Conservation (phyloP, 2,329 filamentous ascomycete species). For the Geosmithia flava region DNA sequence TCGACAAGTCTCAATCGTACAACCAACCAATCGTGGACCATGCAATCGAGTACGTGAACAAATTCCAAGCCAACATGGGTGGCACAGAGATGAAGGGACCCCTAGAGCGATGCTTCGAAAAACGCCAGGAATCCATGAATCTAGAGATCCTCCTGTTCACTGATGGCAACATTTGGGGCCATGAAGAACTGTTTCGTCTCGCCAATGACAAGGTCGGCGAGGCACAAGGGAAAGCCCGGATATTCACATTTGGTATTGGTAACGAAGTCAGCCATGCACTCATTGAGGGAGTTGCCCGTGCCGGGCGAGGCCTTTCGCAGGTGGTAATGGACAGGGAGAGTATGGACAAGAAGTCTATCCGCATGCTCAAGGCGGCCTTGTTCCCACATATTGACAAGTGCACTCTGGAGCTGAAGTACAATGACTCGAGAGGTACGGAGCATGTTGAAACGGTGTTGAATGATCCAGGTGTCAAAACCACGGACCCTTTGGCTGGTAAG, state of each 20-base stretch:
- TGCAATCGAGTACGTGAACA: conserved; percentile 27
- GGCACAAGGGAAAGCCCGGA: conserved; percentile 29
- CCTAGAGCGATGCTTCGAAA: conserved; percentile 27
- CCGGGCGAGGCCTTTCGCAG: conserved; percentile 48
- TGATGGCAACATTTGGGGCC: conserved; percentile 41
- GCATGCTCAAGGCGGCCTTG: conserved; percentile 62
- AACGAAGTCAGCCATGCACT: conserved; percentile 34
- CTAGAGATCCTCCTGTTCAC: conserved; percentile 44
- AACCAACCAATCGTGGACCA: conserved; percentile 26
- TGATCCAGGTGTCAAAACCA: no score
- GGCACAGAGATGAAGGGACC: conserved; percentile 40
- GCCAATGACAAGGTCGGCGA: conserved; percentile 25
- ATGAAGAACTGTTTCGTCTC: conserved; percentile 28
- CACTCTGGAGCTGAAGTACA: conserved; percentile 49
- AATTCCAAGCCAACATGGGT: conserved; percentile 29
- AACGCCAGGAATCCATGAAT: conserved; percentile 29
- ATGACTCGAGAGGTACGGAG: conserved; percentile 36
- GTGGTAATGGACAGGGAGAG: conserved; percentile 49
- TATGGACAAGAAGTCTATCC: conserved; percentile 55
- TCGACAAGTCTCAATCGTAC: conserved; percentile 32
- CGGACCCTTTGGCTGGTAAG: not conserved
- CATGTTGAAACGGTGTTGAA: conserved; percentile 46
- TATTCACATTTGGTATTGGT: conserved; percentile 45
- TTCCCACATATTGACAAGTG: conserved; percentile 55
- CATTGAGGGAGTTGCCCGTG: conserved; percentile 40